Base-by-base conservation (phyloP, 495 filamentous ascomycete genomes). In the Penicillium goetzii region DNA sequence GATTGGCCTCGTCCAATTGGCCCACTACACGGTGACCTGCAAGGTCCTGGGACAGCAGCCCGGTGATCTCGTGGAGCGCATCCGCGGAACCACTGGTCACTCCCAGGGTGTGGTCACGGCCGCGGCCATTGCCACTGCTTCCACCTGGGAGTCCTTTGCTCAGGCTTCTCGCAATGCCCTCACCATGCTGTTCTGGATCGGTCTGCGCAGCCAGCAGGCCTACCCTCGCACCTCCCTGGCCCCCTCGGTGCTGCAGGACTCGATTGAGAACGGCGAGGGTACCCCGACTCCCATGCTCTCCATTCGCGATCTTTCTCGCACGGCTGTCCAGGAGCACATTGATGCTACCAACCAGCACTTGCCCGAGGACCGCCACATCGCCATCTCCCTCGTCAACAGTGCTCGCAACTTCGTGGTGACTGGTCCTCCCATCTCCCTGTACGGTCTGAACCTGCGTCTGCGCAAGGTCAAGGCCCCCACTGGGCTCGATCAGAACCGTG, bases 161-260 rank as follows among this genome's bases (percentile, higher is more conserved):
- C 86, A 90, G 68, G 84, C 89, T 34, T 83, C 92, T 36, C 89
- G 84, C 56, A 84, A 90, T 69, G 90, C 93, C 2, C 79, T 99
- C 59, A 96, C 89, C 8, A 90, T 96, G 61, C 89, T 99, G n/a
- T 99, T 99, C 81, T 99, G 95, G 96, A 98, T 99, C 66, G 96
- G 96, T 65, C 86, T 93, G n/a, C 91, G 96, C 66, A 97, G 94
- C 74, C 96, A 99, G 72, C 96, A 99, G 74, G 93, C 92, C 1
- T 99, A 97, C 70, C 96, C 96, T 50, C 87, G 88, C 56, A 98
- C 96, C 2, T 97, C 96, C 1, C 82, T 99, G 57, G 89, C 93
- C n/a, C 96, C 96, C 1, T 87, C 85, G 1, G 89, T 92, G 64
- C 84, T 97, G n/a, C 93, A 94, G 72, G 96, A 99, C 71, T 97